Evolutionary conservation across 768 basidiomycete species (phyloP).

Genomic region (Tulasnella sp.): DNA sequence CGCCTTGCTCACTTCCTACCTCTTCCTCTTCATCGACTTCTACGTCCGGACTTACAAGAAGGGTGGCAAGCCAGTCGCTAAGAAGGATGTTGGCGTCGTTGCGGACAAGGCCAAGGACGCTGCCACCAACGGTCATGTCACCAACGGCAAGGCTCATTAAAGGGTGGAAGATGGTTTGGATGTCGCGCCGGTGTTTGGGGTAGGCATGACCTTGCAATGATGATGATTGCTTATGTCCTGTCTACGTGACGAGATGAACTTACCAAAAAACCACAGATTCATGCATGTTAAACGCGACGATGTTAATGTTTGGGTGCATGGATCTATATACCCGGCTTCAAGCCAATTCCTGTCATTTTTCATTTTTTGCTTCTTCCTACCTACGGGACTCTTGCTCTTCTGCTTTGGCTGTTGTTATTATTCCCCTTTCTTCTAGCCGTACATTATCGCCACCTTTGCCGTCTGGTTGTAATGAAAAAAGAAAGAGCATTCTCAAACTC

Average conservation of each 20-base stretch:
- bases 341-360: not conserved
- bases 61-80: slow-evolving; percentile 4
- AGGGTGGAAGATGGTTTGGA: not conserved
- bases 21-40: slow-evolving; percentile 93
- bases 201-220: not conserved
- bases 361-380: not conserved
- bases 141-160: slow-evolving; percentile 6
- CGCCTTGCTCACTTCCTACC: slow-evolving; percentile 77
- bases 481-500: not conserved
- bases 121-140: slow-evolving; percentile 8
- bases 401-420: not conserved
- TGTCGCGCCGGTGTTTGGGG: not conserved
- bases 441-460: not conserved
- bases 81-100: not conserved
- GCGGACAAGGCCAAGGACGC: not conserved
- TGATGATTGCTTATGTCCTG: not conserved
- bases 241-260: not conserved
- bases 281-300: not conserved
- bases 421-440: not conserved
- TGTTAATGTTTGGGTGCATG: not conserved
- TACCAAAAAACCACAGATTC: not conserved
- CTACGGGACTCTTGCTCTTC: not conserved
- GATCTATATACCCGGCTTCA: not conserved
- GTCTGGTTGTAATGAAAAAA: not conserved
- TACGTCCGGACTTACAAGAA: slow-evolving; percentile 45